Evolutionary conservation across 2,329 filamentous ascomycete species (phyloP).

Genomic region (Fusarium luffae): DNA sequence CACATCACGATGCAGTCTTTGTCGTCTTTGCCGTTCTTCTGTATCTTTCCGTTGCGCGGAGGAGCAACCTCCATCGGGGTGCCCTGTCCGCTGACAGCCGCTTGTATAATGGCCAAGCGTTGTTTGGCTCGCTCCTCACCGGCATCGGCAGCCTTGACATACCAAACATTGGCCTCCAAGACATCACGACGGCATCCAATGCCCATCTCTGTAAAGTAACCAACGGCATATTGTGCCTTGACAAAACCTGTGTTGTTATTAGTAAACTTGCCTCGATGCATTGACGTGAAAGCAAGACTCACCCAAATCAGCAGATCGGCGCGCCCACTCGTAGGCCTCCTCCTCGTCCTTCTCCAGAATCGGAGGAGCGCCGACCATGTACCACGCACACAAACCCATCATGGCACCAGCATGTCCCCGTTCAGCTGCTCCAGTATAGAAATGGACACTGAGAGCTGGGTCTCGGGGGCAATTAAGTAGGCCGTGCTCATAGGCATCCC

Average conservation of each 20-base stretch:
- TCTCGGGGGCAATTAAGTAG: constrained; percentile 88
- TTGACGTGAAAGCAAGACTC: constrained; percentile 52
- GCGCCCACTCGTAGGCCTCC: constrained; percentile 97
- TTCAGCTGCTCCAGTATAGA: constrained; percentile 93
- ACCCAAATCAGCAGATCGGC: constrained; percentile 87
- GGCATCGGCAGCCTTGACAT: constrained; percentile 92
- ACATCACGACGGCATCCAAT: constrained; percentile 94
- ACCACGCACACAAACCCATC: constrained; percentile 99
- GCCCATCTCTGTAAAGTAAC: constrained; percentile 98
- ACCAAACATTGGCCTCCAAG: constrained; percentile 98
- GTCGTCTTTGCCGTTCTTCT: constrained; percentile 62
- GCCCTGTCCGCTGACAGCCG: constrained; percentile 73
- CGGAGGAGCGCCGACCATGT: constrained; percentile 92
- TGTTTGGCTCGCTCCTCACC: constrained; percentile 92
- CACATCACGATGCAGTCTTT: constrained; percentile 70
- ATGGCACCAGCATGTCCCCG: constrained; percentile 86
- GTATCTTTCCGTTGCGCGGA: constrained; percentile 63
- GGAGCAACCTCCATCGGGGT: constrained; percentile 67
- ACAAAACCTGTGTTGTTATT: constrained; percentile 63
- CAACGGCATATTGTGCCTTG: constrained; percentile 91
- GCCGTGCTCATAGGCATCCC: constrained; percentile 97
- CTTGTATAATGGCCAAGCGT: constrained; percentile 85
- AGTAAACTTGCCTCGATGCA: constrained; percentile 13
- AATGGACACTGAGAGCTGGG: constrained; percentile 93
- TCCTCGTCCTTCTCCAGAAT: constrained; percentile 94